Conservation (phyloP, 1,284 basidiomycete genomes). For the Leccinum fallax region DNA sequence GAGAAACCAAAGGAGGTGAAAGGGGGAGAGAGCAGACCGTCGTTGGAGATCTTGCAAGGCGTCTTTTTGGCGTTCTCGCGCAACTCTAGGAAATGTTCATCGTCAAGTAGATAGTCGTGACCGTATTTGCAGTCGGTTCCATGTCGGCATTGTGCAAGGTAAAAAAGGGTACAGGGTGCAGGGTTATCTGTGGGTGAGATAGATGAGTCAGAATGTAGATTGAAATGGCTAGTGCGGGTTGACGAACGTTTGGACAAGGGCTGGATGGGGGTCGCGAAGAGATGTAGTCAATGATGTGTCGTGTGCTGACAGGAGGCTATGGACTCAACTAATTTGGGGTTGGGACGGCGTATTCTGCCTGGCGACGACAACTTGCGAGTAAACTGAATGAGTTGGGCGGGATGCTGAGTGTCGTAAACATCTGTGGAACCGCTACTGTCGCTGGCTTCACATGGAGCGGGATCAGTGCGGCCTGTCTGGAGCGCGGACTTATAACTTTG, state of each 20-base stretch:
- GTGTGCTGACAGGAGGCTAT: constrained; percentile 10
- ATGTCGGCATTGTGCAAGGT: constrained; percentile 57
- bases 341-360: constrained; percentile 44
- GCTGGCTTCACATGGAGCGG: constrained; percentile 27
- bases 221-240: constrained; percentile 13
- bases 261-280: constrained; percentile 32
- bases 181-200: constrained; percentile 45
- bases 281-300: neutral
- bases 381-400: constrained; percentile 32
- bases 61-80: constrained; percentile 56
- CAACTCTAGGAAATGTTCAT: constrained; percentile 53
- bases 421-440: constrained; percentile 39
- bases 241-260: constrained; percentile 58
- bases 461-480: constrained; percentile 26
- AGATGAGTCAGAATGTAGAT: constrained; percentile 9
- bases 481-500: constrained; percentile 37
- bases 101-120: constrained; percentile 57
- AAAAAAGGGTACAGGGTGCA: constrained; percentile 64
- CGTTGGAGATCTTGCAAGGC: constrained; percentile 58
- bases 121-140: constrained; percentile 56
- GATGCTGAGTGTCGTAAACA: constrained; percentile 31
- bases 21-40: constrained; percentile 38
- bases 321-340: constrained; percentile 53
- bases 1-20: constrained; percentile 5
- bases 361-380: constrained; percentile 35